Evolutionary conservation across 1,284 basidiomycete species (phyloP), one percentile per base, ranked within the genome.

Genomic region (Ustilago vetiveriae): DNA sequence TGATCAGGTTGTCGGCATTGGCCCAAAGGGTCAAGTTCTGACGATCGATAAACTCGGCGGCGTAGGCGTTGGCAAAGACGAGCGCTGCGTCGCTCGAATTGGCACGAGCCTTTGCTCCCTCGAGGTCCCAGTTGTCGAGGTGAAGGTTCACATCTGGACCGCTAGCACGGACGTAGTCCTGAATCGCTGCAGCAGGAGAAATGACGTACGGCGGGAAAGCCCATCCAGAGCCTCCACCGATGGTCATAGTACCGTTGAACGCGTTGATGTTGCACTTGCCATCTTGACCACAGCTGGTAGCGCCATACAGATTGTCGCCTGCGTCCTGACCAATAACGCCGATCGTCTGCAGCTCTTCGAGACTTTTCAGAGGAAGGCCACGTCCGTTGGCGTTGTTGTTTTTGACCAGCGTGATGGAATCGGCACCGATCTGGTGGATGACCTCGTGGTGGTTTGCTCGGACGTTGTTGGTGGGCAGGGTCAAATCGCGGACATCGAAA

Each of bases 1-100:
- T 56, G 60, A 76, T 59, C 10, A 76, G 59, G 17, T 54, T 42
- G 36, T 92, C 90, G 3, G 90, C 91, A 41, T 87, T 86, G 58
- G 88, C 85, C 90, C 90, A 92, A 0, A 90, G 87, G 0, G 89
- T 90, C 38, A 92, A 82, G 82, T 92, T 91, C 62, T 90, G 90
- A 41, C 86, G 84, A 77, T 93, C 91, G 17, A 36, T 24, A 40
- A 88, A 88, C 50, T 85, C 85, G 68, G 90, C 90, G n/a, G 66
- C 48, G 22, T 36, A 70, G 5, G 65, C 33, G 50, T 88, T 88
- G 27, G 86, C 86, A 75, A 89, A 88, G 6, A 90, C 88, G 38
- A 89, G 83, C 0, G 87, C 87, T 21, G 82, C 75, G 29, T 85
- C 82, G 5, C 63, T 65, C 21, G 44, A 40, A 35, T 54, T 63